Evolutionary conservation across 2,329 filamentous ascomycete species (phyloP).

Genomic region (Fusarium sp.): DNA sequence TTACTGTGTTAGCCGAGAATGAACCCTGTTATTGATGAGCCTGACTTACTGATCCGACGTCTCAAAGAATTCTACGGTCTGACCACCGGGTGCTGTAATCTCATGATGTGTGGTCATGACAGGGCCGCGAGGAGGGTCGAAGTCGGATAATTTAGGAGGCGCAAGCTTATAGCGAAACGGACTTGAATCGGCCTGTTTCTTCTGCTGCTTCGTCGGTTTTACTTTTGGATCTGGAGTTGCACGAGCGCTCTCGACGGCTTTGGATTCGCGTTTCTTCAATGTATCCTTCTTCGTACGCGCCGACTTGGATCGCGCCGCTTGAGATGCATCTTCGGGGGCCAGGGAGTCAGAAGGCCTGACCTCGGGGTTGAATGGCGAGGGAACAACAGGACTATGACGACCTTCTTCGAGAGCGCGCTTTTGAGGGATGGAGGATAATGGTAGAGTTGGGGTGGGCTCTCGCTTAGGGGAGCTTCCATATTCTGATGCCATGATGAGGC

Average conservation of each 20-base stretch:
- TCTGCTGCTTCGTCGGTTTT: constrained; percentile 45
- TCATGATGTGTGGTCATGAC: constrained; percentile 68
- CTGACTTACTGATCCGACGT: constrained; percentile 70
- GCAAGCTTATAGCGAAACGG: constrained; percentile 72
- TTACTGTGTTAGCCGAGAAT: constrained; percentile 41
- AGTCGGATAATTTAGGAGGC: constrained; percentile 71
- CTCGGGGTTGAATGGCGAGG: constrained; percentile 80
- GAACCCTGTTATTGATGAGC: background rate
- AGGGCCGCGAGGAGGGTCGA: constrained; percentile 68
- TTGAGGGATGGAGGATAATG: constrained; percentile 65
- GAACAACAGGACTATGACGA: constrained; percentile 72
- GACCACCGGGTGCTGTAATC: constrained; percentile 60
- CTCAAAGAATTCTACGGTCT: constrained; percentile 68
- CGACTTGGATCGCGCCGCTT: constrained; percentile 52
- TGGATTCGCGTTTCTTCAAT: constrained; percentile 75
- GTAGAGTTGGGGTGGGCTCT: constrained; percentile 55
- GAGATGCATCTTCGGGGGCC: constrained; percentile 60
- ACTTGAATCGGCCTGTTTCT: constrained; percentile 58
- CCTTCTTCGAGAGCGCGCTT: constrained; percentile 76
- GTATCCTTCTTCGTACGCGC: constrained; percentile 72
- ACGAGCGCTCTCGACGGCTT: constrained; percentile 64
- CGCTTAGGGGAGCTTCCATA: constrained; percentile 53
- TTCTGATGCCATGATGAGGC: constrained; percentile 51
- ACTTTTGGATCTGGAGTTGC: constrained; percentile 68
- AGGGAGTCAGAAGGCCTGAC: constrained; percentile 57